Conservation (phyloP, 371 early-diverging fungal genomes). For the Conidiobolus incongruus region DNA sequence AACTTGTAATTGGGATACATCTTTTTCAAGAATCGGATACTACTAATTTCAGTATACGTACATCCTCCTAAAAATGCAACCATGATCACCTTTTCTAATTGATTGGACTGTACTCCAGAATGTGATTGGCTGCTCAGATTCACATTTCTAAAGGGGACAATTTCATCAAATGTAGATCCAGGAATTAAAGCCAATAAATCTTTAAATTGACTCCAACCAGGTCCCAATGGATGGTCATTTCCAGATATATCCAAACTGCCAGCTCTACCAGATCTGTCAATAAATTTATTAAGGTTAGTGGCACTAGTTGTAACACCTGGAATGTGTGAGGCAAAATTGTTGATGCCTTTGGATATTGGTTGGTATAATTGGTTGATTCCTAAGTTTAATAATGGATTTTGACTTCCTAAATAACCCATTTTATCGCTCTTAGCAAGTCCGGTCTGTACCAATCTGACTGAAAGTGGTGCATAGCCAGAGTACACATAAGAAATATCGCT, state of each 20-base stretch:
- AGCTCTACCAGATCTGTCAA: neutral
- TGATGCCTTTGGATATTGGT: too few relatives aligned
- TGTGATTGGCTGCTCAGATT: neutral
- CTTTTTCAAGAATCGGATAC: conserved; percentile 40
- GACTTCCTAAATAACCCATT: neutral
- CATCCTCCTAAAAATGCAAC: conserved; percentile 93
- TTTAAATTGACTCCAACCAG: conserved; percentile 72
- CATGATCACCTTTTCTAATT: conserved; percentile 25
- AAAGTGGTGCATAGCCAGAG: conserved; percentile 82
- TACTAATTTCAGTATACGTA: conserved; percentile 75
- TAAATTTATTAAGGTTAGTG: conserved; percentile 1
- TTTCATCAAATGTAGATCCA: conserved; percentile 53
- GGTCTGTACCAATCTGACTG: conserved; percentile 70
- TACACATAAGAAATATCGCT: conserved; percentile 82
- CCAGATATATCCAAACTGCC: conserved; percentile 2
- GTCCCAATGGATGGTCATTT: conserved; percentile 7
- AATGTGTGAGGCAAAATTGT: conserved; percentile 7
- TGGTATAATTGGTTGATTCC: too few relatives aligned
- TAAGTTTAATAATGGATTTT: too few relatives aligned
- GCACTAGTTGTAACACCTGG: conserved; percentile 7
- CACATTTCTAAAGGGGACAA: conserved; percentile 23
- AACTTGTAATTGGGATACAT: too few relatives aligned
- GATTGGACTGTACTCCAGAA: neutral
- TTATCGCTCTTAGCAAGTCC: conserved; percentile 14
- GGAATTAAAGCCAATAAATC: conserved; percentile 53